These are phyloP conservation scores for Gyrodon lividus DNA, from an alignment of 768 basidiomycete genomes.

Conservation along the genomic window DNA sequence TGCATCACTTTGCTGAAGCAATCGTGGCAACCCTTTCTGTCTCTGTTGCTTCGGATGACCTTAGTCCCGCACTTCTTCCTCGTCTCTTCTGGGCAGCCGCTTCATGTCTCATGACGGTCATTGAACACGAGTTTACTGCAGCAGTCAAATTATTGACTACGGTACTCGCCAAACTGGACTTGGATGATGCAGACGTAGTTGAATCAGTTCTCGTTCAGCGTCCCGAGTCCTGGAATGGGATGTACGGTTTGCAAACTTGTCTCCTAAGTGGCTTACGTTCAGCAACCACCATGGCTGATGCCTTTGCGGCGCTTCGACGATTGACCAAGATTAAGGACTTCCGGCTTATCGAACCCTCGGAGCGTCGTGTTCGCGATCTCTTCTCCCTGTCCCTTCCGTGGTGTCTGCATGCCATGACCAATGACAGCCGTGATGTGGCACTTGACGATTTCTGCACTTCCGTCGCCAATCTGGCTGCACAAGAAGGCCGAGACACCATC, in stretches of 20 bases:
- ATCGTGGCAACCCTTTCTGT: slow-evolving; percentile 74
- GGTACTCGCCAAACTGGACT: slow-evolving; percentile 65
- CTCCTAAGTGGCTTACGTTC: slow-evolving; percentile 81
- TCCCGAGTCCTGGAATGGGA: slow-evolving; percentile 70
- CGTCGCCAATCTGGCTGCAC: slow-evolving; percentile 68
- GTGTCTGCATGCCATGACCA: slow-evolving; percentile 79
- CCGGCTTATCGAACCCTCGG: slow-evolving; percentile 67
- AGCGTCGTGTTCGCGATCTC: slow-evolving; percentile 74
- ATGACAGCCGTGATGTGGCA: slow-evolving; percentile 54
- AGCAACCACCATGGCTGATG: slow-evolving; percentile 60
- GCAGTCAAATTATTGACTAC: slow-evolving; percentile 62
- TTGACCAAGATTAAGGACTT: slow-evolving; percentile 60
- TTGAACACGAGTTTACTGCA: slow-evolving; percentile 75
- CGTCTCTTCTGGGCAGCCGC: slow-evolving; percentile 86
- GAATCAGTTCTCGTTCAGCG: slow-evolving; percentile 67
- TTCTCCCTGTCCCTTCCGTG: slow-evolving; percentile 84
- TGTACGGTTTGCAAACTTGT: slow-evolving; percentile 63
- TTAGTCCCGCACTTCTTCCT: slow-evolving; percentile 64
- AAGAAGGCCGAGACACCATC: slow-evolving; percentile 75
- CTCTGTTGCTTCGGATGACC: slow-evolving; percentile 52
- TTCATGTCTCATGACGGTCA: slow-evolving; percentile 79
- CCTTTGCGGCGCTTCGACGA: slow-evolving; percentile 65
- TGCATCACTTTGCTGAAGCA: slow-evolving; percentile 82
- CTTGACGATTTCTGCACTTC: slow-evolving; percentile 72
- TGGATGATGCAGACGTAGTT: slow-evolving; percentile 65